These are phyloP conservation scores for Cucumis hystrix DNA, from an alignment of 306 rosid species.

Conservation along the genomic window DNA sequence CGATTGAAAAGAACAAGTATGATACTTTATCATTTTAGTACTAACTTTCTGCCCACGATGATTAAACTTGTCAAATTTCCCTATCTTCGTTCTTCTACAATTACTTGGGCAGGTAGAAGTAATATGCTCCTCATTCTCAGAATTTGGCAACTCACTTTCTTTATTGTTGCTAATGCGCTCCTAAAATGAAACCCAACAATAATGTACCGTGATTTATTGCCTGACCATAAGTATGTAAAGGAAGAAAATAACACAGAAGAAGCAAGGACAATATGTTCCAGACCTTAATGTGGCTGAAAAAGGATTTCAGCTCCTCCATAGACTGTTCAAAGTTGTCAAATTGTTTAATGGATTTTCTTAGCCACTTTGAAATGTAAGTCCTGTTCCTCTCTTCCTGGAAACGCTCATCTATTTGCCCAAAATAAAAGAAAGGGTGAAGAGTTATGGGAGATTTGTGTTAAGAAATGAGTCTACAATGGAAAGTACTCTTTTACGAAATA, in stretches of 20 bases:
- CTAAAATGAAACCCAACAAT: slow-evolving; percentile 33
- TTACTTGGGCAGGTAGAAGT: slow-evolving; percentile 17
- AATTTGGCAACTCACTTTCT: slow-evolving; percentile 18
- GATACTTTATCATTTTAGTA: slow-evolving; percentile 12
- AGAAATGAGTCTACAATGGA: background rate
- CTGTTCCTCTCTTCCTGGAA: slow-evolving; percentile 63
- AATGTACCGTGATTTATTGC: background rate
- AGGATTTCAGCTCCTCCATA: slow-evolving; percentile 47
- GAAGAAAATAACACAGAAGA: background rate
- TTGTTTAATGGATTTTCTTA: slow-evolving; percentile 42
- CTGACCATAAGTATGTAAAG: background rate
- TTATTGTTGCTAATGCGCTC: slow-evolving; percentile 37
- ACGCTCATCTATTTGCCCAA: slow-evolving; percentile 68
- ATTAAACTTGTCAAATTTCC: slow-evolving; percentile 24
- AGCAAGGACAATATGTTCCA: slow-evolving; percentile 3
- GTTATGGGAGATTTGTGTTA: background rate
- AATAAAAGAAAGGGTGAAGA: slow-evolving; percentile 8
- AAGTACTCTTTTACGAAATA: background rate
- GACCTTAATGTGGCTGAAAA: slow-evolving; percentile 63
- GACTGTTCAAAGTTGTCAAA: slow-evolving; percentile 44
- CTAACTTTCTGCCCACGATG: slow-evolving; percentile 18
- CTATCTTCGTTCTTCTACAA: slow-evolving; percentile 23
- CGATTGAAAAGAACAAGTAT: slow-evolving; percentile 16
- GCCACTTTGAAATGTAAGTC: slow-evolving; percentile 77
- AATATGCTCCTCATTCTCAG: slow-evolving; percentile 15